Percentiles rank a stretch among this genome's conserved stretches.
These are phyloP conservation scores for Quillaja saponaria DNA, from an alignment of 306 rosid genomes.

Conservation along the genomic window DNA sequence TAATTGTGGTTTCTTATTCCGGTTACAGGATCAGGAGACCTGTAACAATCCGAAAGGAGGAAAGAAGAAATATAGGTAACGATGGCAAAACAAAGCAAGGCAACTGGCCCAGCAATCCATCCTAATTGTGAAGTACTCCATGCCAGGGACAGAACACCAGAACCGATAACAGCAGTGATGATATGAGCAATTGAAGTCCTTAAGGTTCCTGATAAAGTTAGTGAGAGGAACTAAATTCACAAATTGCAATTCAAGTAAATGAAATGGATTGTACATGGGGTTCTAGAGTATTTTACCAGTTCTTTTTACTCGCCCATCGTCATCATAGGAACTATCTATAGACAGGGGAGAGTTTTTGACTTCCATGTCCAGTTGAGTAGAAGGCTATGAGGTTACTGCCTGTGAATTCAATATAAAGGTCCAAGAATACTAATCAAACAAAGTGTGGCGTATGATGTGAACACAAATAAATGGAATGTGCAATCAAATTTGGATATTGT, in stretches of 20 bases:
- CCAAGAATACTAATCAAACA: conserved; percentile 26
- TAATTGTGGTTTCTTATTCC: conserved; percentile 58
- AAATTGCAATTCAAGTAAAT: conserved; percentile 13
- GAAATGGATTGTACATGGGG: conserved; percentile 7
- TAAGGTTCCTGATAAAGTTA: conserved; percentile 46
- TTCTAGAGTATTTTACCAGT: conserved; percentile 50
- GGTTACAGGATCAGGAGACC: conserved; percentile 48
- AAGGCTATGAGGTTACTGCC: conserved; percentile 25
- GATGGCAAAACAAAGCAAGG: conserved; percentile 49
- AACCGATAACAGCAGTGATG: conserved; percentile 72
- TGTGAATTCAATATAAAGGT: conserved; percentile 19
- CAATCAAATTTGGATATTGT: too few relatives aligned
- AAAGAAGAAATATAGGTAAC: conserved; percentile 56
- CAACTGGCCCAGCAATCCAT: conserved; percentile 65
- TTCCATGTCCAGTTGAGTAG: conserved; percentile 47
- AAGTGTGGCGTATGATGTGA: conserved; percentile 10
- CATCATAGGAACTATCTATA: conserved; percentile 55
- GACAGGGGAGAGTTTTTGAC: conserved; percentile 47
- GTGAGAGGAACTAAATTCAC: conserved; percentile 19
- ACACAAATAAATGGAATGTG: conserved; percentile 13
- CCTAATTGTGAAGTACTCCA: conserved; percentile 73
- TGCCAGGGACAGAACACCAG: conserved; percentile 72
- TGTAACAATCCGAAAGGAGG: conserved; percentile 66
- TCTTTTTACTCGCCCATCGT: conserved; percentile 61
- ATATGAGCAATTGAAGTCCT: conserved; percentile 64